Conservation (phyloP, 2,329 filamentous ascomycete genomes). For the Podosphaera fusca region DNA sequence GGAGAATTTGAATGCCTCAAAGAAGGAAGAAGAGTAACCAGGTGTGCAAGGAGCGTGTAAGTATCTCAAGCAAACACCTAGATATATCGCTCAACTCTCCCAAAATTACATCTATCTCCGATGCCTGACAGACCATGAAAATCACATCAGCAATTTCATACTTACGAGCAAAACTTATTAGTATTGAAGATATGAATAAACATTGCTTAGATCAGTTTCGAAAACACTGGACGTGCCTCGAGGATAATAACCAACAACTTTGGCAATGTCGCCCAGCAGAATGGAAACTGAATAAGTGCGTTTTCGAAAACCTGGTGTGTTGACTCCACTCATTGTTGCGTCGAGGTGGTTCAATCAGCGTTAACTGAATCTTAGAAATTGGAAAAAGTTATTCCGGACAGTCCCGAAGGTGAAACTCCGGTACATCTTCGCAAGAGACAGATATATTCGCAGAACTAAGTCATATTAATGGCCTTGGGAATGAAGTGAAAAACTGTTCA, state of each 20-base stretch:
- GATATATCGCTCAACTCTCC: not conserved
- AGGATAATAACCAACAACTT: constrained; percentile 92
- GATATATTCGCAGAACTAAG: constrained; percentile 19
- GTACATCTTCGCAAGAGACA: constrained; percentile 48
- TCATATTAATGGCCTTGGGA: not conserved
- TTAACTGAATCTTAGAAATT: constrained; percentile 33
- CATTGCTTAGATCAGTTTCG: constrained; percentile 81
- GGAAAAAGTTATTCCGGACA: constrained; percentile 57
- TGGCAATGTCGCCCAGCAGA: constrained; percentile 85
- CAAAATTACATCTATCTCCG: not conserved
- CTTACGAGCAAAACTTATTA: constrained; percentile 18
- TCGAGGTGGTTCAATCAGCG: not conserved
- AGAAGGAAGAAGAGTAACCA: constrained; percentile 87
- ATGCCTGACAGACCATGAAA: not conserved
- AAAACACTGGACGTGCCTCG: constrained; percentile 82
- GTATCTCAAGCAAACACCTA: constrained; percentile 19
- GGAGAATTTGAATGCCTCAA: constrained; percentile 89
- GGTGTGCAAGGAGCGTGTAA: constrained; percentile 91
- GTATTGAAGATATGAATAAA: constrained; percentile 87
- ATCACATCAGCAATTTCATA: not conserved
- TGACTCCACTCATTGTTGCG: no score
- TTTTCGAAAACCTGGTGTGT: constrained; percentile 83
- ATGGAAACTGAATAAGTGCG: constrained; percentile 81
- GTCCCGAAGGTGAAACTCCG: constrained; percentile 44
- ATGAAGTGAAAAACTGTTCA: not conserved